These are phyloP conservation scores for Chrysoporthe austroafricana DNA, from an alignment of 2,329 filamentous ascomycete species.

Conservation along the genomic window DNA sequence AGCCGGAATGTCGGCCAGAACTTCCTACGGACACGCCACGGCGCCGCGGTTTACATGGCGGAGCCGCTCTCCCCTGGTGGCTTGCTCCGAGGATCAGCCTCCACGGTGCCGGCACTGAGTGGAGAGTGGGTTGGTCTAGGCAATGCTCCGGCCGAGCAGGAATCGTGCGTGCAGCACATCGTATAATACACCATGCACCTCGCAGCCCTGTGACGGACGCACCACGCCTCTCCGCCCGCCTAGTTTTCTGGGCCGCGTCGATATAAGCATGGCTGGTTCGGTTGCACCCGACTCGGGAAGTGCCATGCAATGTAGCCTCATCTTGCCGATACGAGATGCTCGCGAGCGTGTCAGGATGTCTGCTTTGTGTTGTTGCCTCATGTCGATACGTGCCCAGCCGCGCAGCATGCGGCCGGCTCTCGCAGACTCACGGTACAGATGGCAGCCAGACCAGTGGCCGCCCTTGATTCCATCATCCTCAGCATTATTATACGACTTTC, in stretches of 20 bases:
- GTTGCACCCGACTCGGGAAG: background rate
- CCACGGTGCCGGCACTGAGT: background rate
- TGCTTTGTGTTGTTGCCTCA: background rate
- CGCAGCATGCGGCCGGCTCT: too few relatives aligned
- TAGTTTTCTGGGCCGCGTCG: background rate
- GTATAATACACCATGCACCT: background rate
- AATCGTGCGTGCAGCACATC: background rate
- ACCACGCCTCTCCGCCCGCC: background rate
- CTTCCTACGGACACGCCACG: background rate
- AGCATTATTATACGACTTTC: background rate
- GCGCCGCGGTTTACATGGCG: too few relatives aligned
- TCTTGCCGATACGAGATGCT: background rate
- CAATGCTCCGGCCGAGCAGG: background rate
- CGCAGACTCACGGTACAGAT: too few relatives aligned
- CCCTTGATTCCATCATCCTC: background rate
- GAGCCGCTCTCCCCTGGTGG: background rate
- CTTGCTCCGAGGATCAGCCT: conserved; percentile 7
- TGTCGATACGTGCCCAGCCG: background rate
- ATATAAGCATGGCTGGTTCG: background rate
- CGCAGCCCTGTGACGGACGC: background rate
- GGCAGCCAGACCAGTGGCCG: too few relatives aligned
- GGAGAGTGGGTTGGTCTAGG: background rate
- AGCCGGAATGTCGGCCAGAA: conserved; percentile 3
- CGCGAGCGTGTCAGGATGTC: background rate
- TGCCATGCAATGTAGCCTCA: background rate